Conservation (phyloP, 495 filamentous ascomycete species). For the Podospora didyma region DNA sequence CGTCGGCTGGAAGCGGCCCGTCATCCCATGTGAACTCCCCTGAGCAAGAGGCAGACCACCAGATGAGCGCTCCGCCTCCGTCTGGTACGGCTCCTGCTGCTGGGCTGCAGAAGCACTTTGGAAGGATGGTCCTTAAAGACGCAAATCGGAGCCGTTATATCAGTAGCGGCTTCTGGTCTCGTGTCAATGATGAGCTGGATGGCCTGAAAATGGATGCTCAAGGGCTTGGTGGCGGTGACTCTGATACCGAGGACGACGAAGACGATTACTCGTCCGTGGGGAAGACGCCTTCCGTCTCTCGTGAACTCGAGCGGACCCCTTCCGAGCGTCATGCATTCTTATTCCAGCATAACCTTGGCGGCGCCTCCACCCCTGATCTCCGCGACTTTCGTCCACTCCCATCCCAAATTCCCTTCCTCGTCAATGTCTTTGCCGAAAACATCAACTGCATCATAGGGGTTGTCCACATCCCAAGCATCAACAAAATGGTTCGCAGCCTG, state of each 20-base stretch:
- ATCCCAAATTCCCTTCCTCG: slow-evolving; percentile 48
- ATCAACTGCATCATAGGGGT: slow-evolving; percentile 46
- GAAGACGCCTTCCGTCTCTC: slow-evolving; percentile 27
- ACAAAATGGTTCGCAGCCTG: slow-evolving; percentile 38
- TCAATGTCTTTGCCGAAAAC: slow-evolving; percentile 50
- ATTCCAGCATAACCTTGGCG: slow-evolving; percentile 45
- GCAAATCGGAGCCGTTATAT: slow-evolving; percentile 42
- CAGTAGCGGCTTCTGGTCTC: slow-evolving; percentile 51
- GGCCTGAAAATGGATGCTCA: slow-evolving; percentile 37
- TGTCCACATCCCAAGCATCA: slow-evolving; percentile 51
- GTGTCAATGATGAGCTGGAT: slow-evolving; percentile 50
- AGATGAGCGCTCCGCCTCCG: neutral
- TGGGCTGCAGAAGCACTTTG: neutral
- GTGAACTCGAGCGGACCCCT: slow-evolving; percentile 33
- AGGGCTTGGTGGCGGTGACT: slow-evolving; percentile 25
- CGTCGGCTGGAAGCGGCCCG: neutral
- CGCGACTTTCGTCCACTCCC: slow-evolving; percentile 47
- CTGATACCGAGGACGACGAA: slow-evolving; percentile 43
- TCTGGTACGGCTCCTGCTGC: neutral
- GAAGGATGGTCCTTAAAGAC: slow-evolving; percentile 32
- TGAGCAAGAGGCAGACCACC: neutral
- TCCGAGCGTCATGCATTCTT: slow-evolving; percentile 53
- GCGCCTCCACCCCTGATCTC: slow-evolving; percentile 27
- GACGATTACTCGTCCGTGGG: slow-evolving; percentile 20
- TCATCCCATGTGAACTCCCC: too few relatives aligned